Percentiles rank a stretch among this genome's conserved stretches.
Conservation (phyloP, 305 asterid species). For the Ajuga reptans region DNA sequence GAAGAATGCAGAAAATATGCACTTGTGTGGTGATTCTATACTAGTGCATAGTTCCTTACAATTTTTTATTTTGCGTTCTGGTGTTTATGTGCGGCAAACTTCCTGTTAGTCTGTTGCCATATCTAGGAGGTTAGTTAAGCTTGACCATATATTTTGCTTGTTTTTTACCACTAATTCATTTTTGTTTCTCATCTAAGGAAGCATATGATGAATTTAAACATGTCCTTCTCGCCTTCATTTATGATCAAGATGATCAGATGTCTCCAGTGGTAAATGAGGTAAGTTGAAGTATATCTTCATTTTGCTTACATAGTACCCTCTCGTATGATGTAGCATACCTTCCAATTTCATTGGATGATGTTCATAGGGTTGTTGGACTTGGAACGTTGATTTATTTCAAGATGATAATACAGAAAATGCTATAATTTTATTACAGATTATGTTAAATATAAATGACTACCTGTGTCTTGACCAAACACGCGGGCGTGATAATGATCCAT, state of each 20-base stretch:
- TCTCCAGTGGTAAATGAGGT: slow-evolving; percentile 96
- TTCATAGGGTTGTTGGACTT: background rate
- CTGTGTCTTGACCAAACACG: no score
- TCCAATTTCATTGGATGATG: background rate
- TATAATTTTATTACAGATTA: background rate
- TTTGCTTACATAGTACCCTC: background rate
- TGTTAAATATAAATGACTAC: background rate
- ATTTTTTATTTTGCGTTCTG: background rate
- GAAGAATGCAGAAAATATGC: no score
- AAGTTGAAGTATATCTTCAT: slow-evolving; percentile 13
- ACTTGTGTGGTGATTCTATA: no score
- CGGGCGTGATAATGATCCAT: no score
- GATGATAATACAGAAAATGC: no score
- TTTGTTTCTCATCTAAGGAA: slow-evolving; percentile 52
- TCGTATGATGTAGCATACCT: background rate
- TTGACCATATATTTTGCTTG: background rate
- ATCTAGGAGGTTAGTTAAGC: background rate
- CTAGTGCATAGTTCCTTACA: no score
- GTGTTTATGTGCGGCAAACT: background rate
- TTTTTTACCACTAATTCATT: slow-evolving; percentile 22
- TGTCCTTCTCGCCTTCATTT: slow-evolving; percentile 73
- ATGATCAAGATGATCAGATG: slow-evolving; percentile 69
- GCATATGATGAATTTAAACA: slow-evolving; percentile 95
- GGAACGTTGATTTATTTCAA: no score
- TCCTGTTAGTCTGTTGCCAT: background rate